Evolutionary conservation across 1,284 basidiomycete genomes (phyloP), one percentile per base, ranked within the genome.

Genomic region (Schizophyllum commune): DNA sequence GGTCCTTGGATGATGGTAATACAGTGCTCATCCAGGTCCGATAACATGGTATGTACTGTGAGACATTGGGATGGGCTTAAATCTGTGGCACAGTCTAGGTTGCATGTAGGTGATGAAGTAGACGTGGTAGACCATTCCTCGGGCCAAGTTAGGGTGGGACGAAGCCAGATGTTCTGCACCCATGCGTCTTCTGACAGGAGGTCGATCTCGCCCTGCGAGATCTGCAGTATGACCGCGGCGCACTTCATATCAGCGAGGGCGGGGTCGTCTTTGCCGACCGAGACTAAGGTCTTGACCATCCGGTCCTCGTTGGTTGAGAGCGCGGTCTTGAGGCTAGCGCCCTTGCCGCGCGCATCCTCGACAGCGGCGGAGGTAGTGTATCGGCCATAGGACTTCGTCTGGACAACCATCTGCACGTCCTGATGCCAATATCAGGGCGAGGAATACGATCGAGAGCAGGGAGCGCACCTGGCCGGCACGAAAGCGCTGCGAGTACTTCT

Each of bases 21-120:
- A 11, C 66, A 66, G 52, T 71, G 60, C 5, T 68, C 60, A 57
- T 81, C 72, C 9, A 69, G 65, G 2, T 68, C 59, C 8, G 78
- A 77, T 7, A 84, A 73, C 82, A 87, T 86, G 1, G 73, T 69
- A 17, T 80, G 71, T 9, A 86, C 77, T 65, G 83, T 84, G 9
- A 60, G 60, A 59, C 74, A 72, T 67, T 88, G 86, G 15, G 85
- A 87, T 9, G 68, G 13, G 69, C 87, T 88, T 7, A 87, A 72
- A 34, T 70, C 67, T 9, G 65, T 66, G 55, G 60, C 57, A 58
- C 62, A 58, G 32, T 64, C 66, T 19, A 58, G 67, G 65, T 65
- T 66, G 62, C 62, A 17, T 39, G 64, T 63, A 69, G 60, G 13
- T 6, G 60, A 32, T 65, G 58, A 4, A 8, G 47, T 20, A 8